Conservation (phyloP, 257 asterid species). For the Lycium barbarum region DNA sequence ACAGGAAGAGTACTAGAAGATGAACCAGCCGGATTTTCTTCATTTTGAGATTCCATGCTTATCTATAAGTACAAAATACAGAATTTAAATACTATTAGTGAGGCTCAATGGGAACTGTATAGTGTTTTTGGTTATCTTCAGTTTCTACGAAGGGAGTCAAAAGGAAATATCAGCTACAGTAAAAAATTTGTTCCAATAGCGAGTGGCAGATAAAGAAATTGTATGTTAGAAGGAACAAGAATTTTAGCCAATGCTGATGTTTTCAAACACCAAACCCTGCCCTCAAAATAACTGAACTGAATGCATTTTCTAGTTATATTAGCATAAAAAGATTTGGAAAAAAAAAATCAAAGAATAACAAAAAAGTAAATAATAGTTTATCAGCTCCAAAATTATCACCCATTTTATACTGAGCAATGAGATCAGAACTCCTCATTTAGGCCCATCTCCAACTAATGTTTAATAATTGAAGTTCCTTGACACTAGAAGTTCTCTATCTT, state of each 20-base stretch:
- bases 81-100: too few relatives aligned
- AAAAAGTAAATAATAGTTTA: slow-evolving; percentile 2
- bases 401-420: not conserved
- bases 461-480: slow-evolving; percentile 4
- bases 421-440: slow-evolving; percentile 18
- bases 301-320: slow-evolving; percentile 6
- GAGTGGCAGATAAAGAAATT: not conserved
- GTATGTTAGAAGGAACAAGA: not conserved
- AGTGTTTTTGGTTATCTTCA: not conserved
- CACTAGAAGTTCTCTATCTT: not conserved
- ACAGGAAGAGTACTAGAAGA: too few relatives aligned
- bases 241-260: not conserved
- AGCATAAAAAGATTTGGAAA: not conserved
- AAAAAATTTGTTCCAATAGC: not conserved
- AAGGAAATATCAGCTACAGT: slow-evolving; percentile 2
- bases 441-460: not conserved
- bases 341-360: not conserved
- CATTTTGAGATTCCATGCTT: too few relatives aligned
- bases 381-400: not conserved
- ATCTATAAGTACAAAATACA: too few relatives aligned
- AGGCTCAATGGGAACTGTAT: too few relatives aligned
- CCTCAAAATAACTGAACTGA: not conserved
- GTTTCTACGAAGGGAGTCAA: too few relatives aligned
- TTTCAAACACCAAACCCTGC: not conserved
- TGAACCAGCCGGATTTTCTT: too few relatives aligned